These are phyloP conservation scores for Cetraspora pellucida DNA, from an alignment of 192 early-diverging fungal species.

Conservation along the genomic window DNA sequence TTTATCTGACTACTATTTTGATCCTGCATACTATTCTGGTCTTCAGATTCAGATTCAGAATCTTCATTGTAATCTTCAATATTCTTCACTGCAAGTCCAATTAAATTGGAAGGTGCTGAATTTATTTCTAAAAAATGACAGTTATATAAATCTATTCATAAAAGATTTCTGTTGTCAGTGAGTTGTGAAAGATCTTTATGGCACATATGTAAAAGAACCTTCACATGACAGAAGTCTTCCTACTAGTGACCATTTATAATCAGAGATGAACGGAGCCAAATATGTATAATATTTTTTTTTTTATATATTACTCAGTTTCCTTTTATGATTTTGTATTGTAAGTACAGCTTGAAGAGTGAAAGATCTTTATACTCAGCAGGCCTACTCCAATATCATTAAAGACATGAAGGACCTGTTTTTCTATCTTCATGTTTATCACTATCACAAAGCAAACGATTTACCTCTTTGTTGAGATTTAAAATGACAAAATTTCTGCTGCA, in stretches of 20 bases:
- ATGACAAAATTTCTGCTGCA: background rate
- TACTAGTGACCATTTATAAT: background rate
- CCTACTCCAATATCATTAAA: slow-evolving; percentile 2
- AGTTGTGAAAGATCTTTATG: background rate
- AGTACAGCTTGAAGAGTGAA: background rate
- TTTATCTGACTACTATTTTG: background rate
- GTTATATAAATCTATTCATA: background rate
- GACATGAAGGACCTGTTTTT: background rate
- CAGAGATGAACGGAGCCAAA: background rate
- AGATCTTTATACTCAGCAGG: background rate
- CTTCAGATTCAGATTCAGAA: background rate
- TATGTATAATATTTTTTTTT: background rate
- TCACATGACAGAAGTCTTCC: background rate
- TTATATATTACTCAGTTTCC: background rate
- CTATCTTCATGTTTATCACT: background rate
- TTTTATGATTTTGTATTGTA: background rate
- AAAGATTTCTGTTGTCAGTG: background rate
- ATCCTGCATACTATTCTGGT: background rate
- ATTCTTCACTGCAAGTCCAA: background rate
- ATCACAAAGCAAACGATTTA: background rate
- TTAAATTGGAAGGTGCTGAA: background rate
- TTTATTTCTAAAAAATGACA: slow-evolving; percentile 8
- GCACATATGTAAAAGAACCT: background rate
- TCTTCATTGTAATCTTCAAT: background rate
- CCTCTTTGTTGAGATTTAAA: slow-evolving; percentile 2